phyloP scores from a whole-genome alignment of 2,329 filamentous ascomycete species.

The Epichloe gansuensis region DNA sequence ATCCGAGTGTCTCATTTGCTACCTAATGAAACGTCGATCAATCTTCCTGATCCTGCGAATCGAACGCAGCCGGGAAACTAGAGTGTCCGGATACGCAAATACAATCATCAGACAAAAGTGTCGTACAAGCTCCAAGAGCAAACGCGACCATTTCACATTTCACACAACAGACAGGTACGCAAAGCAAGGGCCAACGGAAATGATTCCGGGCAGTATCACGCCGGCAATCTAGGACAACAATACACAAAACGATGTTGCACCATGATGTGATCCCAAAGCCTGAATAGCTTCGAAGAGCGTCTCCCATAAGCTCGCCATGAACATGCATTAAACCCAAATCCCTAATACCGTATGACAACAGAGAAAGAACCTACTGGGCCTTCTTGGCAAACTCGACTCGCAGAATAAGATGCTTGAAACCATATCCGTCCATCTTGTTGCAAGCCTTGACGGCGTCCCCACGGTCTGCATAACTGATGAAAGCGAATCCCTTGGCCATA shows the following conservation, averaged over 20 bases:
- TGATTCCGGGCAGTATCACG: background rate
- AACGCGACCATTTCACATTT: background rate
- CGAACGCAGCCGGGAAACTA: background rate
- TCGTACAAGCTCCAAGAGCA: too few species aligned
- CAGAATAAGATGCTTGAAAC: constrained; percentile 79
- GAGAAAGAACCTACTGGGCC: constrained; percentile 29
- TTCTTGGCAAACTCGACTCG: constrained; percentile 83
- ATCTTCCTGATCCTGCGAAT: background rate
- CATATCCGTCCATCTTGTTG: constrained; percentile 94
- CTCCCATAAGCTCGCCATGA: background rate
- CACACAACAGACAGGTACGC: background rate
- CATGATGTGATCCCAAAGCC: background rate
- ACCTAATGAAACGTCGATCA: background rate
- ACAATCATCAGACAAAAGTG: too few species aligned
- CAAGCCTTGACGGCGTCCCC: constrained; percentile 83
- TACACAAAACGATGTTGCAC: background rate
- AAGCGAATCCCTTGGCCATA: constrained; percentile 95
- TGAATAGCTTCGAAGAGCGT: background rate
- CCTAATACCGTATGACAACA: constrained; percentile 1
- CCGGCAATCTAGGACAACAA: background rate
- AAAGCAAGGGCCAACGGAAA: background rate
- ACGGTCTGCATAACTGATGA: constrained; percentile 92
- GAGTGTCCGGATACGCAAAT: too few species aligned
- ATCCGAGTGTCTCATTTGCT: background rate
- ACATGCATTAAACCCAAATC: constrained; percentile 4